Base-by-base conservation (phyloP, 495 filamentous ascomycete genomes). In the Daldinia vernicosa region DNA sequence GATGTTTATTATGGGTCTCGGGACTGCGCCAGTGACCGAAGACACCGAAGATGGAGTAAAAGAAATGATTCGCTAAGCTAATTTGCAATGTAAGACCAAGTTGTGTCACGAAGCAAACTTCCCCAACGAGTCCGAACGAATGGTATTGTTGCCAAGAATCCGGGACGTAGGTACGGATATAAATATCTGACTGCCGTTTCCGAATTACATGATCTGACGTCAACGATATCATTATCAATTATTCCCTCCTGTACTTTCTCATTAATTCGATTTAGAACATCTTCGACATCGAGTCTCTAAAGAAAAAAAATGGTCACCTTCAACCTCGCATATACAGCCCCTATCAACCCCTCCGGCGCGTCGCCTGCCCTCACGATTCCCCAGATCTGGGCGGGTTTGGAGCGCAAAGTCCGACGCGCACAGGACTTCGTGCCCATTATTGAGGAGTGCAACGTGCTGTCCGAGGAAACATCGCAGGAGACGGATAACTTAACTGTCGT, bases 341-440 rank as follows among this genome's bases (percentile, higher is more conserved):
- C 79, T 33, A 74, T 83, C 74, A 83, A 83, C 78, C 77, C 71
- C 8, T 30, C 73, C 15, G 69, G 67, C 50, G 61, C 64, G 17
- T 24, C 58, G 33, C 79, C 78, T 1, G 14, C 71, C 55, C 74
- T 83, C 6, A 80, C 78, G 24, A 45, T 56, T 28, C 1, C 74
- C 15, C 80, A 82, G 53, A 74, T 82, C 67, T 83, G 79, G 78
- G 77, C 74, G n/a, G 80, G 80, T 28, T 74, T 83, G 14, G 51
- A 79, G 71, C 71, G 75, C 70, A 83, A 83, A 47, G 80, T 81
- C 4, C 77, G 74, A 6, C 74, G 68, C 28, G 76, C 77, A 30
- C 66, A 79, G 27, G 78, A 80, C 15, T 83, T 83, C 35, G 80
- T 83, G 22, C 79, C 80, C 9, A 63, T 77, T 22, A 81, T 83